These are phyloP conservation scores for Tricholoma saponaceum DNA, from an alignment of 768 basidiomycete genomes.

Conservation along the genomic window DNA sequence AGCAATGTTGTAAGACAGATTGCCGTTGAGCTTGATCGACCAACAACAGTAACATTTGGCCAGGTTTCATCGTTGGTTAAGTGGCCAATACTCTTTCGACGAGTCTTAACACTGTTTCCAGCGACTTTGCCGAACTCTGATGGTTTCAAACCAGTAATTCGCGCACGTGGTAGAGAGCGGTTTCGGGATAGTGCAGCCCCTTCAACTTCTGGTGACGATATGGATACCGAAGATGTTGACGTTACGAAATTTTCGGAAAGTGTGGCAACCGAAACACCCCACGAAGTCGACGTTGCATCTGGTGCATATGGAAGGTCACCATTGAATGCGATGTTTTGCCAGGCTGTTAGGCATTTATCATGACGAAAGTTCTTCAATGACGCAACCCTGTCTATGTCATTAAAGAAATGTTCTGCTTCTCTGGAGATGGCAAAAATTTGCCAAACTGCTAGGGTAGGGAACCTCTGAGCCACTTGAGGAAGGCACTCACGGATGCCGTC, in stretches of 20 bases:
- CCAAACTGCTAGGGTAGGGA: conserved; percentile 5
- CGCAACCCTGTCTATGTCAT: not conserved
- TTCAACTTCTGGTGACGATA: not conserved
- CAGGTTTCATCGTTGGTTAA: not conserved
- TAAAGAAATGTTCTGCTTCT: not conserved
- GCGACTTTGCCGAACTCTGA: no score
- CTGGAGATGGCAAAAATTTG: conserved; percentile 3
- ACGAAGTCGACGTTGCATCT: not conserved
- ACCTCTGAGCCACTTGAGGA: not conserved
- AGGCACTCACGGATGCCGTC: not conserved
- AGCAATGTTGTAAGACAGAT: no score
- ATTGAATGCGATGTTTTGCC: not conserved
- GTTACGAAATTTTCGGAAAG: not conserved
- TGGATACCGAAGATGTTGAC: not conserved
- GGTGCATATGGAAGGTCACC: not conserved
- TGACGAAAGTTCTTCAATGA: not conserved
- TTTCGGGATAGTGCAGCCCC: not conserved
- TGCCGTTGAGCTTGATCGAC: not conserved
- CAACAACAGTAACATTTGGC: not conserved
- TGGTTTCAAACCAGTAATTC: not conserved
- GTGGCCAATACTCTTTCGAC: not conserved
- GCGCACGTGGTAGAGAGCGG: not conserved
- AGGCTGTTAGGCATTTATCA: not conserved
- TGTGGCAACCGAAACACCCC: not conserved
- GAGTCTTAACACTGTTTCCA: no score